phyloP scores from a whole-genome alignment of 177 flowering plant genomes.

The Vitis hybrid region DNA sequence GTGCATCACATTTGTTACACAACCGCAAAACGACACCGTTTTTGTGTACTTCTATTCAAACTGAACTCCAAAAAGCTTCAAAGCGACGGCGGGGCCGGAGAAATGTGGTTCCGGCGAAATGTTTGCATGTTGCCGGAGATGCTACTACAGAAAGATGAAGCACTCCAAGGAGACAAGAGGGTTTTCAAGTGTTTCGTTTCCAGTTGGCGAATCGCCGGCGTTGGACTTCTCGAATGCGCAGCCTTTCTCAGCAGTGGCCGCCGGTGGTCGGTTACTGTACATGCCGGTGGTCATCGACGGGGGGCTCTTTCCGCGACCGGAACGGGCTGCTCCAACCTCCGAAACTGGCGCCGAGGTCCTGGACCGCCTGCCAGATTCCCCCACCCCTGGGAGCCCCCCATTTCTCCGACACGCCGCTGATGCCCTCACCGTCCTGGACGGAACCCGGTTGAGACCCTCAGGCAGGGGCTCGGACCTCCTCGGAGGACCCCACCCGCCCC shows the following conservation, averaged over 20 bases:
- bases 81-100: too few relatives aligned
- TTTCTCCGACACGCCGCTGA: constrained; percentile 14
- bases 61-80: too few relatives aligned
- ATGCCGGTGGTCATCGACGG: constrained; percentile 8
- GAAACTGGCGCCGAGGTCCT: constrained; percentile 38
- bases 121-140: neutral
- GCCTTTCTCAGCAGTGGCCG: neutral
- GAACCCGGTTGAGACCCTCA: constrained; percentile 17
- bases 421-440: constrained; percentile 15
- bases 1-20: too few relatives aligned
- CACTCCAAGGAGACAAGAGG: constrained; percentile 53
- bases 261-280: constrained; percentile 4
- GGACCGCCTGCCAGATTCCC: constrained; percentile 30
- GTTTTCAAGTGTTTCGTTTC: constrained; percentile 42
- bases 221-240: neutral
- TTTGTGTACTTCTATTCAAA: too few relatives aligned
- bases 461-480: constrained; percentile 22
- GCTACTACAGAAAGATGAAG: constrained; percentile 42
- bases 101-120: too few relatives aligned
- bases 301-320: constrained; percentile 6
- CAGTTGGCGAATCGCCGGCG: constrained; percentile 8
- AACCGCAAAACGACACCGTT: too few relatives aligned
- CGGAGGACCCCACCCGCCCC: constrained; percentile 17
- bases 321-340: constrained; percentile 17
- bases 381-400: constrained; percentile 15